phyloP scores from a whole-genome alignment of 176 grass and related monocot genomes.

The Hordeum vulgare region DNA sequence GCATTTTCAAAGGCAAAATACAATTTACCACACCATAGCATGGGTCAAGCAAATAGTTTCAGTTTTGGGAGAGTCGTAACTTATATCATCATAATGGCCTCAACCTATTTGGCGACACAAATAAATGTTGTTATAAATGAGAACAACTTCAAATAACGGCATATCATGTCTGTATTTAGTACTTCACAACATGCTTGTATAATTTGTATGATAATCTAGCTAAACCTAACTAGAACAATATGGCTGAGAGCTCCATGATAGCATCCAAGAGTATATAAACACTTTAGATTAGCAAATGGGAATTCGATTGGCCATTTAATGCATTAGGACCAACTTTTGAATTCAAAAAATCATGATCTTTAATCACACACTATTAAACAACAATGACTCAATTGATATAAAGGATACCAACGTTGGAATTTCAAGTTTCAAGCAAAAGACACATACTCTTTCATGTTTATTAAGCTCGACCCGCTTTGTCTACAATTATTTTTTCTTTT shows the following conservation, averaged over 20 bases:
- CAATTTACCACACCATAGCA: too few species aligned
- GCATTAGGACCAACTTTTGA: neutral
- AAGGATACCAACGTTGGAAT: neutral
- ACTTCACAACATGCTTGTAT: too few species aligned
- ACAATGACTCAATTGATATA: neutral
- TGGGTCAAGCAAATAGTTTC: too few species aligned
- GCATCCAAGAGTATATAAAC: neutral
- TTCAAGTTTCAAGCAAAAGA: constrained; percentile 2
- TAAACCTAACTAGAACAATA: neutral
- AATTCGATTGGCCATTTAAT: neutral
- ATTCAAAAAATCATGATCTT: neutral
- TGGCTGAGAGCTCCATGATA: neutral
- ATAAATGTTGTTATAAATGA: too few species aligned
- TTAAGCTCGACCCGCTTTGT: constrained; percentile 75
- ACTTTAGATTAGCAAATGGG: neutral
- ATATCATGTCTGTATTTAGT: too few species aligned
- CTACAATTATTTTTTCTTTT: constrained; percentile 70
- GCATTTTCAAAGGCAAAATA: too few species aligned
- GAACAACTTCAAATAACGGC: too few species aligned
- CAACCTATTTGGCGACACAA: too few species aligned
- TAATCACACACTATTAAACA: neutral
- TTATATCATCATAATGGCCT: too few species aligned
- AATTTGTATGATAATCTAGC: too few species aligned
- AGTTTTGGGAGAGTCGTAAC: too few species aligned
- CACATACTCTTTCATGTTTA: constrained; percentile 68